Evolutionary conservation across 1,284 basidiomycete genomes (phyloP).

Genomic region (Gomphus bonarii): DNA sequence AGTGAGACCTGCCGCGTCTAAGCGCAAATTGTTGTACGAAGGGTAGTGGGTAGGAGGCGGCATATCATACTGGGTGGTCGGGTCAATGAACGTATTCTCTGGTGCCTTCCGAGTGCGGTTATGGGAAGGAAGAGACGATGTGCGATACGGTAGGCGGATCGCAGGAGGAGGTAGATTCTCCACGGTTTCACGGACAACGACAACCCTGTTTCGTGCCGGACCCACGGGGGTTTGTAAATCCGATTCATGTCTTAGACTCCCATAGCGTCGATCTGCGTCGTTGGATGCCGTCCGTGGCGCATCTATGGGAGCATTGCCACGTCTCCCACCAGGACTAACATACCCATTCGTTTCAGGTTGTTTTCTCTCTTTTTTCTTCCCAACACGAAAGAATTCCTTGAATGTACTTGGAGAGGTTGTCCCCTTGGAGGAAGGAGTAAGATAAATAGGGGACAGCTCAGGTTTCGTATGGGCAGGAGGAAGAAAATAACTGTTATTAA

Average conservation of each 20-base stretch:
- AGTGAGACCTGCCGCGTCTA: conserved; percentile 61
- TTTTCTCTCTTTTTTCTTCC: conserved; percentile 12
- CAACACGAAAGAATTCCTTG: conserved; percentile 16
- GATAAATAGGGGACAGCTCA: conserved; percentile 39
- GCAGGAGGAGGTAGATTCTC: conserved; percentile 55
- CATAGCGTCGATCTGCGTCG: background rate
- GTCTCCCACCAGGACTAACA: background rate
- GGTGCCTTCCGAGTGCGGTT: background rate
- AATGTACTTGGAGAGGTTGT: conserved; percentile 13
- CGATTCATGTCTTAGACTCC: background rate
- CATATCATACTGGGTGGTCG: conserved; percentile 69
- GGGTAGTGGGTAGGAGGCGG: conserved; percentile 57
- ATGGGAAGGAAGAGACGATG: conserved; percentile 2
- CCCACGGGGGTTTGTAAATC: conserved; percentile 19
- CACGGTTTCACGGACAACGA: conserved; percentile 72
- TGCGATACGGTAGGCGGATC: background rate
- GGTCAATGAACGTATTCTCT: conserved; percentile 52
- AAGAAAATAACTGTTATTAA: conserved; percentile 77
- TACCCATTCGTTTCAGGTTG: background rate
- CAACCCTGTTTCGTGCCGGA: conserved; percentile 41
- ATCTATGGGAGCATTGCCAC: conserved; percentile 33
- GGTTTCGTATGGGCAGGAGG: conserved; percentile 77
- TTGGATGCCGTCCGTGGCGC: conserved; percentile 38
- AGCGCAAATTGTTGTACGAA: conserved; percentile 54
- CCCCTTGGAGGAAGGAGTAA: conserved; percentile 31